These are phyloP conservation scores for Niebla homalea DNA, from an alignment of 495 filamentous ascomycete genomes.

Conservation along the genomic window DNA sequence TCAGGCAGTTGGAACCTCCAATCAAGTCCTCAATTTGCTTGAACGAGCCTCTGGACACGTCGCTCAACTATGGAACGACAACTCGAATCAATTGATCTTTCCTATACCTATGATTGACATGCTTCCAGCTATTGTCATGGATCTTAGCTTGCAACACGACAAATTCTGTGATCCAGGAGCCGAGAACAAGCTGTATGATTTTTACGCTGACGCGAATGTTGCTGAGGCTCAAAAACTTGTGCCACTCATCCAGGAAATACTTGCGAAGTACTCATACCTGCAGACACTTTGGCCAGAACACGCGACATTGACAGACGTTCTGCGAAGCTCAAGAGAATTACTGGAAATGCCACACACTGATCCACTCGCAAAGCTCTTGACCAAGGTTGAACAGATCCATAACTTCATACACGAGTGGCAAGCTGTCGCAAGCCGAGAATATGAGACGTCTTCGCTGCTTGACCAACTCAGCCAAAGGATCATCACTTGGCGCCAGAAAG, in stretches of 20 bases:
- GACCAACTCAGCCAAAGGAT: constrained; percentile 63
- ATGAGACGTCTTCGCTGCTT: constrained; percentile 52
- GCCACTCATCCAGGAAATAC: constrained; percentile 47
- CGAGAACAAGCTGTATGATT: constrained; percentile 51
- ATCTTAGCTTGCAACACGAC: constrained; percentile 44
- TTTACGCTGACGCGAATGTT: constrained; percentile 73
- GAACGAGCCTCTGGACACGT: constrained; percentile 4
- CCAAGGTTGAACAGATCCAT: constrained; percentile 73
- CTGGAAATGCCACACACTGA: constrained; percentile 65
- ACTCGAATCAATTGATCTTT: constrained; percentile 15
- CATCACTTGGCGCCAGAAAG: constrained; percentile 77
- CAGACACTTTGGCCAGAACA: constrained; percentile 59
- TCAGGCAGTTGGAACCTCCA: constrained; percentile 10
- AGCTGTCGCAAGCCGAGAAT: constrained; percentile 67
- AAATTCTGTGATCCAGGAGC: constrained; percentile 31
- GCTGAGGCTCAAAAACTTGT: constrained; percentile 59
- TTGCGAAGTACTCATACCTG: constrained; percentile 56
- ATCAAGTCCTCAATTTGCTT: constrained; percentile 6
- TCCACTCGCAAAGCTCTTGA: constrained; percentile 72
- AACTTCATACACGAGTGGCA: constrained; percentile 83
- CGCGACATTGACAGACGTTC: constrained; percentile 61
- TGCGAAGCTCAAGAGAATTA: constrained; percentile 57
- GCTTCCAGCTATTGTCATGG: constrained; percentile 51
- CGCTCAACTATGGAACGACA: constrained; percentile 2
- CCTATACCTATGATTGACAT: constrained; percentile 35